Base-by-base conservation (phyloP, 495 filamentous ascomycete species). In the Polyplosphaeria fusca region DNA sequence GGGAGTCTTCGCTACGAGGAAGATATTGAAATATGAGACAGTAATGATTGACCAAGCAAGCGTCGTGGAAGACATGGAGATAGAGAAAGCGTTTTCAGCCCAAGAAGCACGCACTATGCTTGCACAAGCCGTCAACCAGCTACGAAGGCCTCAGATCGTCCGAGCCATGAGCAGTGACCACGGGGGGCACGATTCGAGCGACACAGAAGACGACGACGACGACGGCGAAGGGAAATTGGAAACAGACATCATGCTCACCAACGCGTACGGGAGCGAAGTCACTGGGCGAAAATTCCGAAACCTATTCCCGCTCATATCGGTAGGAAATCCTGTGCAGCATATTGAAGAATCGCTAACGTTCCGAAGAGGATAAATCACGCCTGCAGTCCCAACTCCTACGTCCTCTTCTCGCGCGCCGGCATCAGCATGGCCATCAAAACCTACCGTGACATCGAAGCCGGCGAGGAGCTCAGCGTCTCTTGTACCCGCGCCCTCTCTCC, bases 11-110 rank as follows among this genome's bases (percentile, higher is more conserved):
- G 57, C 57, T 12, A 54, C 57, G 20, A 26, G 57, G n/a, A 16
- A 20, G 19, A 60, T 60, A 5, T 19, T 40, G 20, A 47, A 54
- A 20, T 54, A 27, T 22, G 57, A 60, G 37, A 60, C 57, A 1
- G 23, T 60, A 42, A 60, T 60, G 57, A 26, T 60, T 2, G 57
- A 60, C 24, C 48, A 53, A 37, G 49, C 50, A 18, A 47, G 27
- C 32, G 50, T 60, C 5, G 16, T 54, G 2, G 25, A 27, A 13
- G 57, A 53, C 16, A n/a, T 53, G 18, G 18, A 42, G n/a, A 4
- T 49, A 4, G 49, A 54, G 9, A 20, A 48, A 44, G 49, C 23
- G 5, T 1, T 5, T 48, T 13, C 14, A 16, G 1, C 18, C 23
- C 37, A 2, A 16, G 43, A 48, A n/a, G 25, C 27, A 1, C 2